phyloP scores from a whole-genome alignment of 768 basidiomycete genomes.

The Hygrophorus pudorinus region DNA sequence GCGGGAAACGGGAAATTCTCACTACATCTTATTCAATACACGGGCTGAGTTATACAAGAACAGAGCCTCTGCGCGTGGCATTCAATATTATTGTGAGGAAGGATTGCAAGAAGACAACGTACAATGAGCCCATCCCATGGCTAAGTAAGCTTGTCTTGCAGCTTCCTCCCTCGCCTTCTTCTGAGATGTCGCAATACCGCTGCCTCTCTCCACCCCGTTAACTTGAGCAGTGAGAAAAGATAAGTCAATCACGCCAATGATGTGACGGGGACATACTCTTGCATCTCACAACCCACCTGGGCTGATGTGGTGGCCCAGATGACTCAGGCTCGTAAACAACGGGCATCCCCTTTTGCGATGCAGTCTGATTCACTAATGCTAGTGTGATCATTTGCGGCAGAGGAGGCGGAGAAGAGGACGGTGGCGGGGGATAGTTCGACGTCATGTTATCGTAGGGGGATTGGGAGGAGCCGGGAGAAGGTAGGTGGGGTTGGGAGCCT shows the following conservation, averaged over 20 bases:
- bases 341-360: slow-evolving; percentile 3
- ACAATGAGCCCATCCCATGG: slow-evolving; percentile 40
- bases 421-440: neutral
- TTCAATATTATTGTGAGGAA: neutral
- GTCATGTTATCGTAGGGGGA: neutral
- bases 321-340: slow-evolving; percentile 3
- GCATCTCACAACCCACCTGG: slow-evolving; percentile 43
- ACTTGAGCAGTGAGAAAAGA: slow-evolving; percentile 25
- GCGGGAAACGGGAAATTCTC: too few species aligned
- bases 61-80: too few species aligned
- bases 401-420: slow-evolving; percentile 6
- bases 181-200: slow-evolving; percentile 45
- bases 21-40: too few species aligned
- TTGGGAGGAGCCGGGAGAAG: slow-evolving; percentile 6
- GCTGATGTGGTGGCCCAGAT: slow-evolving; percentile 5
- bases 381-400: slow-evolving; percentile 2
- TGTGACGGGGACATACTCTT: slow-evolving; percentile 26
- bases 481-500: slow-evolving; percentile 14
- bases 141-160: slow-evolving; percentile 43
- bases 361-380: slow-evolving; percentile 6
- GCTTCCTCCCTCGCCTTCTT: slow-evolving; percentile 62
- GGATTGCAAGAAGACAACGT: slow-evolving; percentile 5
- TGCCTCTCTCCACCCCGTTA: slow-evolving; percentile 35
- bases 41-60: too few species aligned
- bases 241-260: neutral